These are phyloP conservation scores for Aspergillus nanangensis DNA, from an alignment of 495 filamentous ascomycete genomes.

Conservation along the genomic window DNA sequence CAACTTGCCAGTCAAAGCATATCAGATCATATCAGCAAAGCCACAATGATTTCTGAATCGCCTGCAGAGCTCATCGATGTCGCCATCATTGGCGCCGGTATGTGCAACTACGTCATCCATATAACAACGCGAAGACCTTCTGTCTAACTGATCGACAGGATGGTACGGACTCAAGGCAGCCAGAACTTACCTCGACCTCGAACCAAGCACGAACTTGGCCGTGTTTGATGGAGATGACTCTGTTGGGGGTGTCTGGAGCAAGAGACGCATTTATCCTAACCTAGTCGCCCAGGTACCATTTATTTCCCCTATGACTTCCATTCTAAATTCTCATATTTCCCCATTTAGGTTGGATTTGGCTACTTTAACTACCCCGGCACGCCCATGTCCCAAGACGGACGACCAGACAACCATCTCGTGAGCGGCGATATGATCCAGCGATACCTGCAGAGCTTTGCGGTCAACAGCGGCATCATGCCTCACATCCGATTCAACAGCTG, in stretches of 20 bases:
- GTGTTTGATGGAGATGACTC: conserved; percentile 39
- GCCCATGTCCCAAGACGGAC: conserved; percentile 8
- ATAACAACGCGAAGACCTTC: no score
- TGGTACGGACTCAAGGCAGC: conserved; percentile 49
- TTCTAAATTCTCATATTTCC: no score
- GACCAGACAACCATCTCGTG: neutral
- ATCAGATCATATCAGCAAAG: neutral
- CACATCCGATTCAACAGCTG: neutral
- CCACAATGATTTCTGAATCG: neutral
- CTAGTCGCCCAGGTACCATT: conserved; percentile 16
- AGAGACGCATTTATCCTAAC: conserved; percentile 47
- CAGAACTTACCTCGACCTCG: conserved; percentile 47
- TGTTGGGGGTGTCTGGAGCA: conserved; percentile 58
- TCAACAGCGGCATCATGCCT: neutral
- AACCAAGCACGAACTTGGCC: conserved; percentile 25
- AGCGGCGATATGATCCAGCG: neutral
- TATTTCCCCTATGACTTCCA: no score
- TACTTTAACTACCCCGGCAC: conserved; percentile 17
- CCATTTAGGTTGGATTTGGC: conserved; percentile 12
- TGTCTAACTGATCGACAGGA: neutral
- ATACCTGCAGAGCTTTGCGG: neutral
- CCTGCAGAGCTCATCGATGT: neutral
- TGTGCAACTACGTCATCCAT: no score
- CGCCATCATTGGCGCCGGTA: neutral
- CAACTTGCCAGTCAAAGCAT: neutral